Base-by-base conservation (phyloP, 108 stramenopile genomes). In the Stephanodiscus triporus region DNA sequence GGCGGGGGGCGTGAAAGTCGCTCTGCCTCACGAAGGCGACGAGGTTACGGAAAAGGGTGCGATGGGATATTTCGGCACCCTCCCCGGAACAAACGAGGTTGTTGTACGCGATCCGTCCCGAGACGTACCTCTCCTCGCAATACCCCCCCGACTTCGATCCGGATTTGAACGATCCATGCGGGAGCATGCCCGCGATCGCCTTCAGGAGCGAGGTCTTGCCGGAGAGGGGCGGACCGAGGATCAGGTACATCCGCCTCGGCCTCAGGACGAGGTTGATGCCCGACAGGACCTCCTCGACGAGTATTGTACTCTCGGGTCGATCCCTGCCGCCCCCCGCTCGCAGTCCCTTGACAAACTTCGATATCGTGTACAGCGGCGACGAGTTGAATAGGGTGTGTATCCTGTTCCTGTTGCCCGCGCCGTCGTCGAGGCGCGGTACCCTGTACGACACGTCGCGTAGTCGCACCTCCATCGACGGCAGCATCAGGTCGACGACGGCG, bases 171-270 rank as follows among this genome's bases (percentile, higher is more conserved):
- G 68, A 13, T 2, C 67, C 66, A 29, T 45, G 60, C 5, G 73
- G 75, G 8, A 81, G 69, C 53, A 76, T 63, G 9, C 72, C 70
- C 4, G 70, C 75, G 36, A 81, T 81, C 4, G 80, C 80, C 37
- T 72, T 81, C n/a, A 81, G 47, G 13, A 81, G 56, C 11, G 80
- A 72, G 13, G 72, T 81, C 37, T 81, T 81, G 1, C 72, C 72
- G 13, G 49, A 53, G 24, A 65, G 66, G 16, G 80, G 80, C 2
- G 80, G 80, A 5, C 80, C 80, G 26, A 85, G 37, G 19, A 85
- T 68, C 5, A 85, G 58, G 69, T 85, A 84, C 75, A 81, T 85
- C n/a, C 78, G 73, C 45, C 72, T 58, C 4, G 84, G 78, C 60
- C 74, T 26, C 1, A 85, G 61, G 50, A 62, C 57, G 32, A 85